These are phyloP conservation scores for Ammopiptanthus mongolicus DNA, from an alignment of 306 rosid genomes.

Conservation along the genomic window DNA sequence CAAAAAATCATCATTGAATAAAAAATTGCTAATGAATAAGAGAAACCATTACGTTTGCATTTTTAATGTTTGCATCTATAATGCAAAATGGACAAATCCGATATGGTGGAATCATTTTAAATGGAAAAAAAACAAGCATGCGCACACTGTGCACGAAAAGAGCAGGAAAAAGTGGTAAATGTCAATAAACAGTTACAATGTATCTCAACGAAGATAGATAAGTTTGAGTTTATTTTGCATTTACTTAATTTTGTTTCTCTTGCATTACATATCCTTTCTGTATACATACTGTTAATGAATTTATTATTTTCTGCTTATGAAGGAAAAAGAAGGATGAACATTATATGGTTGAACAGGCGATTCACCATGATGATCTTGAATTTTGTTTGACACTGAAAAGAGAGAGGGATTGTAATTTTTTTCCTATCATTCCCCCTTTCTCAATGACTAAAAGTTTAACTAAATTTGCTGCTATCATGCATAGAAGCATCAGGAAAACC, in stretches of 20 bases:
- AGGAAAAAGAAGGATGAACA: not conserved
- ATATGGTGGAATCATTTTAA: not conserved
- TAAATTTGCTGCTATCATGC: not conserved
- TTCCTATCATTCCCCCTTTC: not conserved
- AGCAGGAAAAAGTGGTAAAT: not conserved
- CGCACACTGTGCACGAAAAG: not conserved
- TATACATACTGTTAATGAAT: not conserved
- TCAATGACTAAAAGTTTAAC: constrained; percentile 2
- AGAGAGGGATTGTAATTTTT: not conserved
- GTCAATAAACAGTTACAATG: not conserved
- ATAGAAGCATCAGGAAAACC: constrained; percentile 11
- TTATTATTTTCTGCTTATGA: not conserved
- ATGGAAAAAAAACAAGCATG: not conserved
- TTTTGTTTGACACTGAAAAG: not conserved
- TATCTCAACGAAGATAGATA: constrained; percentile 1
- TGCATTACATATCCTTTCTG: not conserved
- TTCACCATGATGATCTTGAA: constrained; percentile 6
- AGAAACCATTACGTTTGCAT: not conserved
- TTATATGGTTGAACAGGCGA: not conserved
- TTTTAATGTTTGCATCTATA: constrained; percentile 6
- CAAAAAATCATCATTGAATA: not conserved
- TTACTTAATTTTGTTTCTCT: not conserved
- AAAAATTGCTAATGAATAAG: not conserved
- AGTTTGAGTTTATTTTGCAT: not conserved
- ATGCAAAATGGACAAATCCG: not conserved